Base-by-base conservation (phyloP, 495 filamentous ascomycete species). In the Hypomontagnella monticulosa region DNA sequence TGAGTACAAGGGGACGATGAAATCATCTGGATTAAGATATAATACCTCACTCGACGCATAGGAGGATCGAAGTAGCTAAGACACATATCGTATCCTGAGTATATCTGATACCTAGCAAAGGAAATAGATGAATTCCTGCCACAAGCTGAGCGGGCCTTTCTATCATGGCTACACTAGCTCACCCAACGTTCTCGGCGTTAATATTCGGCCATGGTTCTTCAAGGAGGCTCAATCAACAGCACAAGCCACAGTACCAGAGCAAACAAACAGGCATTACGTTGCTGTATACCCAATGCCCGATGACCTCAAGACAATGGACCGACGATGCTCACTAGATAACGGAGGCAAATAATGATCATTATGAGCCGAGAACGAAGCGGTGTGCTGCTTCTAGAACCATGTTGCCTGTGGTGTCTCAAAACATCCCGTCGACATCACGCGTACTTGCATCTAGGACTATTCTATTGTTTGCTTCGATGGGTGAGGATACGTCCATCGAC, bases 381-480 rank as follows among this genome's bases (percentile, higher is more conserved):
- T 61, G 54, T 20, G 42, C 46, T 40, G 37, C 30, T 41, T 15
- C 44, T 30, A 23, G 10, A 14, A 43, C 15, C 38, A 33, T 52
- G 36, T 42, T 33, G 43, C 42, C 27, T 57, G 16, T 49, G 20
- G 34, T 59, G 56, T 50, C 56, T 49, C 44, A 51, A 14, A 42
- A 27, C 37, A 32, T 16, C 14, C 19, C 27, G 15, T 47, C 37
- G 11, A 50, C 16, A 14, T 56, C 30, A 33, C 44, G 46, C 52
- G 27, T 63, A 52, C 51, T 57, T 63, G 61, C 61, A 32, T 57
- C 19, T 12, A 30, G 16, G 46, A 33, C 15, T 16, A 4, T 51
- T 27, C 50, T 52, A 37, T 32, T 32, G 61, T 57, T 57, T 63
- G 61, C 38, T 63, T 30, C 44, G 18, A 32, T 20, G 27, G 43